These are phyloP conservation scores for Phytopythium sindhum DNA, from an alignment of 352 stramenopile species.

Conservation along the genomic window DNA sequence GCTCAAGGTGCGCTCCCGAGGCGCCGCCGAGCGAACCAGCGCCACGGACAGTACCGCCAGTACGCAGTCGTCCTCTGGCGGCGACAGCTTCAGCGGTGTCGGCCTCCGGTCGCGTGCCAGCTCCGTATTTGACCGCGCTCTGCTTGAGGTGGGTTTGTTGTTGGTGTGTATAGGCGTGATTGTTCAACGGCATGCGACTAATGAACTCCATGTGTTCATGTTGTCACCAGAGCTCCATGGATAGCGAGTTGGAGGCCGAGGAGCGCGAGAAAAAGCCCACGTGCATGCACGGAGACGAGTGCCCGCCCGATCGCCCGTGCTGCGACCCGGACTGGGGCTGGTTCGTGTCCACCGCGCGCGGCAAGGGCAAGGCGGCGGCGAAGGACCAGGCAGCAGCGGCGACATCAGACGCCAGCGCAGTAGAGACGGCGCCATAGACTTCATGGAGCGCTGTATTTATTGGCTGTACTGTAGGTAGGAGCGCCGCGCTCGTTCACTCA, in stretches of 20 bases:
- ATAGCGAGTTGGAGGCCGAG: conserved; percentile 15
- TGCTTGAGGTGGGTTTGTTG: conserved; percentile 24
- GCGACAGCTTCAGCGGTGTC: conserved; percentile 8
- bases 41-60: conserved; percentile 18
- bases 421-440: not conserved
- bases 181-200: not conserved
- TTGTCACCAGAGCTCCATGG: conserved; percentile 2
- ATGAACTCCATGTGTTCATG: not conserved
- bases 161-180: not conserved
- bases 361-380: not conserved
- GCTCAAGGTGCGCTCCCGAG: conserved; percentile 21
- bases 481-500: not conserved
- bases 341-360: conserved; percentile 36
- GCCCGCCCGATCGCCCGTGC: conserved; percentile 28
- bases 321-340: conserved; percentile 64
- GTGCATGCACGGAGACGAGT: conserved; percentile 31
- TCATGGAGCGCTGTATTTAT: conserved; percentile 5
- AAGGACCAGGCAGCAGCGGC: not conserved
- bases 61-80: conserved; percentile 26
- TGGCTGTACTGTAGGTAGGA: not conserved
- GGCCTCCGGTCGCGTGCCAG: conserved; percentile 34
- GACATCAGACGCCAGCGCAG: not conserved
- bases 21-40: conserved; percentile 18
- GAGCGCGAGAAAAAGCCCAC: conserved; percentile 17
- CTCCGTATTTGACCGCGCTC: conserved; percentile 35